A percentile compares a stretch with the other conserved stretches of the same genome.
These are phyloP conservation scores for Coniophora puteana DNA, from an alignment of 1,284 basidiomycete species.

Conservation along the genomic window DNA sequence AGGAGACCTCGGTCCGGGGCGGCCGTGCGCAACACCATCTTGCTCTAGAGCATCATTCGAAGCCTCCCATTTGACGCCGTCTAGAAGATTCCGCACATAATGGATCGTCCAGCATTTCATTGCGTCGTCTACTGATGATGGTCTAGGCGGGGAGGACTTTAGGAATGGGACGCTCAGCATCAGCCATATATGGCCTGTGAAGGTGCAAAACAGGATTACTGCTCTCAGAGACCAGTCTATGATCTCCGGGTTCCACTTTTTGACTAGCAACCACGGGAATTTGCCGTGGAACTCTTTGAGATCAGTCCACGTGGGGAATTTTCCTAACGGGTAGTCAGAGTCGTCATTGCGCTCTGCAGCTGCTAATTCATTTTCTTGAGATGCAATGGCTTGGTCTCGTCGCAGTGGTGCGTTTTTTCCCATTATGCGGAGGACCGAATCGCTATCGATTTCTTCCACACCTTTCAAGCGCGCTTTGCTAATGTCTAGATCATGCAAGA, in stretches of 20 bases:
- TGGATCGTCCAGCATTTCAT: conserved; percentile 10
- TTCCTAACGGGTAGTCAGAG: conserved; percentile 4
- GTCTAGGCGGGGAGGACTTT: background rate
- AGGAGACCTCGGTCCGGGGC: too few species aligned
- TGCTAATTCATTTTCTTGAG: background rate
- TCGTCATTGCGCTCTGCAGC: background rate
- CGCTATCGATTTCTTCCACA: conserved; percentile 1
- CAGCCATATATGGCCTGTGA: conserved; percentile 10
- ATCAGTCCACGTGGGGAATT: conserved; percentile 3
- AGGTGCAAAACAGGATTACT: conserved; percentile 3
- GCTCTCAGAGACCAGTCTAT: background rate
- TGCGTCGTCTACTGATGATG: too few species aligned
- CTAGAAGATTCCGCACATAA: background rate
- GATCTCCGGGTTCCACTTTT: background rate
- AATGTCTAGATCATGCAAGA: conserved; percentile 11
- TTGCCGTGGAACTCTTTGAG: conserved; percentile 3
- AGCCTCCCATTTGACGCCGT: conserved; percentile 6
- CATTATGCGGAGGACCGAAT: conserved; percentile 4
- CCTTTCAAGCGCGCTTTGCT: background rate
- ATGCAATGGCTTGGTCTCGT: background rate
- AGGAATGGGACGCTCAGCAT: conserved; percentile 7
- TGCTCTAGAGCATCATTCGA: background rate
- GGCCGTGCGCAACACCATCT: too few species aligned
- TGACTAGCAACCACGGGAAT: conserved; percentile 4
- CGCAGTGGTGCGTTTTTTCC: conserved; percentile 4